Evolutionary conservation across 2,329 filamentous ascomycete species (phyloP).

Genomic region (Claviceps sp.): DNA sequence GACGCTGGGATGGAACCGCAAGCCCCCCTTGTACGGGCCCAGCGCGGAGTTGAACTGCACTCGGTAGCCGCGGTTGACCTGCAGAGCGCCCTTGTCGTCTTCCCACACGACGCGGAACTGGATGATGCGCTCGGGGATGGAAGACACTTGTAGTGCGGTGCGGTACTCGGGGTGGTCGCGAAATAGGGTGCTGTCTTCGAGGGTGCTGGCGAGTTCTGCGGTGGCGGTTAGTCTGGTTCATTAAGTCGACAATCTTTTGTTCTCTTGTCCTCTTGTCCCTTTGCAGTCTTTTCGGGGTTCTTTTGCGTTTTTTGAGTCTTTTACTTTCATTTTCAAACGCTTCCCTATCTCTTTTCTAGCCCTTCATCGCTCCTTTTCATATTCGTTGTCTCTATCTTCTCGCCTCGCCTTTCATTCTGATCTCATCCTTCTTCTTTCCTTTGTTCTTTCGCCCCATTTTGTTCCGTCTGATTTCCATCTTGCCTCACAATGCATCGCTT

Average conservation of each 20-base stretch:
- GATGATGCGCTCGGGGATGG: slow-evolving; percentile 87
- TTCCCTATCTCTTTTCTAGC: too few species aligned
- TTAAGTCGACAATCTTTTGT: too few species aligned
- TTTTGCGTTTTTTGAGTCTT: too few species aligned
- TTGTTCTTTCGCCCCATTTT: neutral
- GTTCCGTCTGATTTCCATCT: neutral
- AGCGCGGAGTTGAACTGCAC: slow-evolving; percentile 98
- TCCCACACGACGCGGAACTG: slow-evolving; percentile 98
- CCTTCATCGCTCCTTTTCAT: too few species aligned
- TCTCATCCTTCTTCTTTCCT: neutral
- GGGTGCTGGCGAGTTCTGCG: slow-evolving; percentile 81
- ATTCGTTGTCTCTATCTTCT: too few species aligned
- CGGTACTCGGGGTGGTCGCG: slow-evolving; percentile 88
- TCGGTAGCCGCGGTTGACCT: slow-evolving; percentile 90
- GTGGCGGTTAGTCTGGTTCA: neutral
- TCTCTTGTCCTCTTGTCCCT: too few species aligned
- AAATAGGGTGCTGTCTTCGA: slow-evolving; percentile 90
- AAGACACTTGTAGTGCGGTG: slow-evolving; percentile 74
- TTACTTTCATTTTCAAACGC: too few species aligned
- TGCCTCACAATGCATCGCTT: neutral
- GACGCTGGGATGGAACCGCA: slow-evolving; percentile 85
- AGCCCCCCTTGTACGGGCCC: slow-evolving; percentile 94
- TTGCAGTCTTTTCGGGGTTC: too few species aligned
- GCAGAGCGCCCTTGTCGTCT: slow-evolving; percentile 75
- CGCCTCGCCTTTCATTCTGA: neutral